Evolutionary conservation across 164 flowering plant species (phyloP), one percentile per base, ranked within the genome.

Genomic region (Stephania japonica): DNA sequence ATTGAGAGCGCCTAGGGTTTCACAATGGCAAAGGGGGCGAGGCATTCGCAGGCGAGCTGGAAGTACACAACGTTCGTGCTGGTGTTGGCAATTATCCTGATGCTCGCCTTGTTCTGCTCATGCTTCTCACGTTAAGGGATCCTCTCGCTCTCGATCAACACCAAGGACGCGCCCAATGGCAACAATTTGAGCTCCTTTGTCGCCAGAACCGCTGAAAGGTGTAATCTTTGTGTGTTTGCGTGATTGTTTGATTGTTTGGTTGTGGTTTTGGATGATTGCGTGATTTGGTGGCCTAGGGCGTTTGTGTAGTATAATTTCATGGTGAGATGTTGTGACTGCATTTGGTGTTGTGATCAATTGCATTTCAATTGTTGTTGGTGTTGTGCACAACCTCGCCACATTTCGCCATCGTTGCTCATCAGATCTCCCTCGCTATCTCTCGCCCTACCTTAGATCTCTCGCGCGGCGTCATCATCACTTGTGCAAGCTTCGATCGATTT

Each of bases 221-320:
- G 72, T 19, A 43, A 32, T 4, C 32, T 49, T 24, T 49, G n/a
- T n/a, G n/a, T n/a, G 5, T 21, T 5, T 10, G 3, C 23, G 23
- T 12, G 19, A 7, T 7, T 70, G 19, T 47, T 63, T 21, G 64
- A 44, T 5, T 43, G 47, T 53, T 53, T 13, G 61, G 14, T 53
- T 65, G 47, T 74, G 47, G 23, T 18, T 3, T 64, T 38, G 67
- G n/a, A n/a, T 47, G 25, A 26, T 25, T 25, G 18, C 7, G 14
- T 38, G 26, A 67, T 42, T n/a, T n/a, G n/a, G n/a, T n/a, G n/a
- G n/a, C n/a, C n/a, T n/a, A n/a, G n/a, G n/a, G n/a, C n/a, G n/a
- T 69, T 26, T 56, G 65, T 92, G 65, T 92, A 88, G 66, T 96
- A 91, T 69, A 89, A 86, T 82, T 92, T 92, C 75, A n/a, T n/a